A percentile compares a stretch with the other conserved stretches of the same genome.
phyloP scores from a whole-genome alignment of 225 moss, liverwort and hornwort species.

The Straminergon stramineum region DNA sequence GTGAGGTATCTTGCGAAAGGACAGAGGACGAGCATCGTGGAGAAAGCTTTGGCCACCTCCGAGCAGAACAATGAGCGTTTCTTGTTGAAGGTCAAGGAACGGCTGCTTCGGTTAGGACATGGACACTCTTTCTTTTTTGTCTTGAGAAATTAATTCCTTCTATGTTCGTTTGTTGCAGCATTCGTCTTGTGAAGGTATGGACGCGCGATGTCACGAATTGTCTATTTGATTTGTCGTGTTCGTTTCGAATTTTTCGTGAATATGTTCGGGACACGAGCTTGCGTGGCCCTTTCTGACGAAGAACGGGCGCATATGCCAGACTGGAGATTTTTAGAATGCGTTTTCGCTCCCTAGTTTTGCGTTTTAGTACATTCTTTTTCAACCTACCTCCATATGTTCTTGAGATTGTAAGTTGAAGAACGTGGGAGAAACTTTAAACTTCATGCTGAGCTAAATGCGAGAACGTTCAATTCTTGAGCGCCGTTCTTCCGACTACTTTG shows the following conservation, averaged over 20 bases:
- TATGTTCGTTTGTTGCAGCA: background rate
- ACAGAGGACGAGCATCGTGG: slow-evolving; percentile 49
- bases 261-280: background rate
- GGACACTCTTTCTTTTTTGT: background rate
- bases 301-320: background rate
- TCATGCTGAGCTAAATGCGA: background rate
- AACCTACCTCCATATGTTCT: background rate
- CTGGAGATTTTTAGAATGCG: background rate
- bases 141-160: background rate
- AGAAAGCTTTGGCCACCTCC: slow-evolving; percentile 42
- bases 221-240: background rate
- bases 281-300: background rate
- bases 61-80: slow-evolving; percentile 67
- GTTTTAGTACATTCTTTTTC: background rate
- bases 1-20: slow-evolving; percentile 33
- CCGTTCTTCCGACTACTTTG: background rate
- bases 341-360: background rate
- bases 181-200: background rate
- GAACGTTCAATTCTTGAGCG: background rate
- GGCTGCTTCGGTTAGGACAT: slow-evolving; percentile 26
- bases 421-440: background rate
- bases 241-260: background rate
- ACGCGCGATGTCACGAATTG: background rate
- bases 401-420: background rate
- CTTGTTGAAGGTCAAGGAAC: slow-evolving; percentile 33